These are phyloP conservation scores for Edaphochlamys debaryana DNA, from an alignment of 139 green algal genomes.

Conservation along the genomic window DNA sequence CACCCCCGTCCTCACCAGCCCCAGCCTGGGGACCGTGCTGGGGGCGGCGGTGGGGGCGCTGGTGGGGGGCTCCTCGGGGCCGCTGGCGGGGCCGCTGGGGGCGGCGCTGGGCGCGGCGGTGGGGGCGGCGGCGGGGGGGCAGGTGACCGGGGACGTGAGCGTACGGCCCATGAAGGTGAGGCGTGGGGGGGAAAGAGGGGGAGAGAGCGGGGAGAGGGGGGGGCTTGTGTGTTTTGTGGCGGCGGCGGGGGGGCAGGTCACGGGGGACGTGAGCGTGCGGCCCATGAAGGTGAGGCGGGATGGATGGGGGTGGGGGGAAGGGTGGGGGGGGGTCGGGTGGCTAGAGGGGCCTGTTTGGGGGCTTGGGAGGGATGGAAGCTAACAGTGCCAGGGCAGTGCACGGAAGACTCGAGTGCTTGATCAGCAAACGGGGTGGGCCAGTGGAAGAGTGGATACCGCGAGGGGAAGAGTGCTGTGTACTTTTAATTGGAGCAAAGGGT, in stretches of 20 bases:
- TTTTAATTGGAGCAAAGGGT: too few relatives aligned
- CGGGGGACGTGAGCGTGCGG: constrained; percentile 7
- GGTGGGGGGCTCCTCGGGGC: constrained; percentile 6
- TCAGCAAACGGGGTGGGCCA: too few relatives aligned
- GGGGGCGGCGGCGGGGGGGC: constrained; percentile 31
- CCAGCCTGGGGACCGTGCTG: constrained; percentile 19
- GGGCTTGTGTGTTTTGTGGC: background rate
- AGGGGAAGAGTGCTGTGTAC: too few relatives aligned
- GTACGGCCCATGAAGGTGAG: constrained; percentile 2
- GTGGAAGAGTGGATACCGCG: too few relatives aligned
- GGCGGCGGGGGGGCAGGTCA: constrained; percentile 14
- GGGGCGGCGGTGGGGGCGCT: constrained; percentile 38
- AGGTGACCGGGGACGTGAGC: constrained; percentile 33
- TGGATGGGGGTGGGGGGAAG: background rate
- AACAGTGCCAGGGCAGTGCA: too few relatives aligned
- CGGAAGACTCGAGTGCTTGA: too few relatives aligned
- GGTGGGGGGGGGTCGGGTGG: too few relatives aligned
- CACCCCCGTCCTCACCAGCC: constrained; percentile 23
- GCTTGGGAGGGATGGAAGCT: too few relatives aligned
- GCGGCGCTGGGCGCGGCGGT: constrained; percentile 25
- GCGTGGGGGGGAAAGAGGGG: background rate
- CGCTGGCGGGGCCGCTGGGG: background rate
- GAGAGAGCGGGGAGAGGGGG: background rate
- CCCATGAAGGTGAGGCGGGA: constrained; percentile 5
- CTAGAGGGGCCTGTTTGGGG: too few relatives aligned